phyloP scores from a whole-genome alignment of 1,139 yeast species.

The Scheffersomyces segobiensis region DNA sequence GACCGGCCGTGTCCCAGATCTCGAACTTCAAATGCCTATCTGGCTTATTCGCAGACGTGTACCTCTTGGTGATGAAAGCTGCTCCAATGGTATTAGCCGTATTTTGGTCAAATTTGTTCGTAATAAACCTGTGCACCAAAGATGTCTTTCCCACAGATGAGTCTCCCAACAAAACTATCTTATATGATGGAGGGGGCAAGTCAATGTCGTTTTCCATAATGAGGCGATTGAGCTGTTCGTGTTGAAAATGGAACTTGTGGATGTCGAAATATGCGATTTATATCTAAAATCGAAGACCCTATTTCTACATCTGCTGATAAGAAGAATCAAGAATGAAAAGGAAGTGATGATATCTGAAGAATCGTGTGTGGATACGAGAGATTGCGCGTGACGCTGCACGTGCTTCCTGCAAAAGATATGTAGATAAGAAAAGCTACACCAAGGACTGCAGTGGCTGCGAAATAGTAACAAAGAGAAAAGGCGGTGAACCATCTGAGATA shows the following conservation, averaged over 20 bases:
- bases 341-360: background rate
- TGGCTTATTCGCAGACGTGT: constrained; percentile 22
- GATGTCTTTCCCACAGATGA: constrained; percentile 51
- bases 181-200: constrained; percentile 27
- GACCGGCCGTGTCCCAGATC: constrained; percentile 56
- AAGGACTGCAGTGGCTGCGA: background rate
- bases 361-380: background rate
- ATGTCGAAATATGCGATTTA: too few relatives aligned
- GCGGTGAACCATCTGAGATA: too few relatives aligned
- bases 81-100: constrained; percentile 52
- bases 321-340: background rate
- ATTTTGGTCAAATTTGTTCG: constrained; percentile 35
- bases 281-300: background rate
- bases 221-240: background rate
- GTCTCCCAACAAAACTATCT: constrained; percentile 47
- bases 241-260: background rate
- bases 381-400: background rate
- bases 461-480: background rate
- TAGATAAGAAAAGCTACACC: background rate
- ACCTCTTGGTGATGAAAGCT: constrained; percentile 45
- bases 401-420: background rate
- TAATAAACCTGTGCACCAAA: constrained; percentile 43
- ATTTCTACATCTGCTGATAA: background rate
- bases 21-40: constrained; percentile 44
- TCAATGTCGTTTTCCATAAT: background rate